Evolutionary conservation across 2,329 filamentous ascomycete genomes (phyloP).

Genomic region (Neofusicoccum ribis): DNA sequence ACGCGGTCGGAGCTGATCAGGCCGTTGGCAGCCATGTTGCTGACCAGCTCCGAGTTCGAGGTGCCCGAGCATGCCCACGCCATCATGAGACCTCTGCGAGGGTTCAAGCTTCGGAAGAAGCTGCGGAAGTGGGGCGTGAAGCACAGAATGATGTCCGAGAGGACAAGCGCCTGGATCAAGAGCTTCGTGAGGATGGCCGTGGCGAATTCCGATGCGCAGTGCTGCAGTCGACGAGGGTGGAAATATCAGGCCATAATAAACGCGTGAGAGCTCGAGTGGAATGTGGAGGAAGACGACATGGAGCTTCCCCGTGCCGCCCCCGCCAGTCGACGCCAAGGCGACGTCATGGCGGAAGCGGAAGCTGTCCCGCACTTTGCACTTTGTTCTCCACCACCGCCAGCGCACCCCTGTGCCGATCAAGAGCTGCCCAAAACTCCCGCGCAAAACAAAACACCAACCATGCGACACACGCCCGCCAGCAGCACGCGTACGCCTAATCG

Average conservation of each 20-base stretch:
- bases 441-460: slow-evolving; percentile 3
- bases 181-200: background rate
- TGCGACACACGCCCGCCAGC: background rate
- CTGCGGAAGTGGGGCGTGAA: background rate
- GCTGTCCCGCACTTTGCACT: slow-evolving; percentile 5
- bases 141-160: slow-evolving; percentile 1
- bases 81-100: slow-evolving; percentile 57
- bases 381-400: background rate
- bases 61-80: slow-evolving; percentile 83
- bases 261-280: background rate
- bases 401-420: slow-evolving; percentile 5
- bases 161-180: background rate
- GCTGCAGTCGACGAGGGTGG: background rate
- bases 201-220: background rate
- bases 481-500: background rate
- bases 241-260: background rate
- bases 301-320: slow-evolving; percentile 4
- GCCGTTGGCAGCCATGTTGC: slow-evolving; percentile 70
- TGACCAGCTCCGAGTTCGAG: slow-evolving; percentile 72
- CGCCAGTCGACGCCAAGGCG: slow-evolving; percentile 12
- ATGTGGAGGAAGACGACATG: background rate
- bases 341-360: slow-evolving; percentile 11
- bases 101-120: background rate
- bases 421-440: slow-evolving; percentile 2
- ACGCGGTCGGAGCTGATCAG: slow-evolving; percentile 74